Base-by-base conservation (phyloP, 2,329 filamentous ascomycete species). In the Colletotrichum incanum region DNA sequence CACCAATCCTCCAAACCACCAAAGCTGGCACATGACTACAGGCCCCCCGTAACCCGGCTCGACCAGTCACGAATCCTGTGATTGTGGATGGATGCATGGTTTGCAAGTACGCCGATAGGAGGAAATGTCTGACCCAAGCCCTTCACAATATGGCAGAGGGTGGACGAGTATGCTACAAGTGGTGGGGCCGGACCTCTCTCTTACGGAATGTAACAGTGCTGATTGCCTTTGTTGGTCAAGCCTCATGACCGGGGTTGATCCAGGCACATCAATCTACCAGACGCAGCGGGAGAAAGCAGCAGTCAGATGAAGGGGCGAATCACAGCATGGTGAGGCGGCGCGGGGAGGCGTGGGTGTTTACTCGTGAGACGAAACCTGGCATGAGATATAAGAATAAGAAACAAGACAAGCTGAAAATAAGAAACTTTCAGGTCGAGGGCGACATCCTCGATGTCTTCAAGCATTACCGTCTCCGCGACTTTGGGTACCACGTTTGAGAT, bases 191-290 rank as follows among this genome's bases (percentile, higher is more conserved):
- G 43, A 26, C 52, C n/a, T 55, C 55, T 16, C 50, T 50, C 23
- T 34, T 41, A 34, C 71, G 71, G 71, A 73, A 71, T 58, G 66
- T 70, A 66, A 71, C 71, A 41, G 26, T 71, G 67, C 61, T 61
- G 60, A 62, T 73, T 73, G 67, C 71, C 71, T 56, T 70, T 65
- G 67, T 71, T 61, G 71, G 71, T 70, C 56, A 65, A 71, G 60
- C 61, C 49, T 58, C 54, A 54, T 59, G 67, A 71, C 67, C 47
- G 23, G 66, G 71, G 45, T 58, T 41, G 58, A 31, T 34, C 45
- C 50, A 41, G 20, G 31, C 16, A 59, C 31, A 28, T 34, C 50
- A 73, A 60, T 73, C 37, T 73, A 71, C 39, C 47, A 55, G 67
- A 68, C 18, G 69, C 69, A 54, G 31, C n/a, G 39, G 43, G 58